phyloP scores from a whole-genome alignment of 352 stramenopile species.

The Ochromonadaceae sp. region DNA sequence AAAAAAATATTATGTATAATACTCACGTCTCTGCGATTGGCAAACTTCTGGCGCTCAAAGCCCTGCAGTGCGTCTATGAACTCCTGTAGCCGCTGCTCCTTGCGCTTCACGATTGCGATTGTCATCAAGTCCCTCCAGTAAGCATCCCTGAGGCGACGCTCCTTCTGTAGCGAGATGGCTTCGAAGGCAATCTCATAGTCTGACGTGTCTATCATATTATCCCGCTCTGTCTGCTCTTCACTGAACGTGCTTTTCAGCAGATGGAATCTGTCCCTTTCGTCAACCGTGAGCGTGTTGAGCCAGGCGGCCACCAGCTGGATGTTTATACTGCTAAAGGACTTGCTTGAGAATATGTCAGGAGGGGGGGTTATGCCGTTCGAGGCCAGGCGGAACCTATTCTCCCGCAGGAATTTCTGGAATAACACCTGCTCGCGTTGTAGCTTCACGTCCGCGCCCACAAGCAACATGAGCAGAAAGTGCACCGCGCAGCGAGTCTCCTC shows the following conservation, averaged over 20 bases:
- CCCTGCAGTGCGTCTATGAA: neutral
- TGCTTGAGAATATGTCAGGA: conserved; percentile 32
- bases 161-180: neutral
- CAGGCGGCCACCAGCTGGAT: conserved; percentile 68
- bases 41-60: neutral
- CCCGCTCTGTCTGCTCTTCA: conserved; percentile 19
- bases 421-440: conserved; percentile 55
- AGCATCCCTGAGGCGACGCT: neutral
- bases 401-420: conserved; percentile 76
- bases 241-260: conserved; percentile 61
- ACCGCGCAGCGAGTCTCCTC: conserved; percentile 74
- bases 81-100: neutral
- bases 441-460: conserved; percentile 62
- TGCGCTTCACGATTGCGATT: neutral
- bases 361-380: conserved; percentile 44
- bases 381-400: conserved; percentile 81
- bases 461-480: conserved; percentile 67
- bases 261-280: conserved; percentile 66
- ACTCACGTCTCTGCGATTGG: neutral
- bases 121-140: neutral
- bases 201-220: neutral
- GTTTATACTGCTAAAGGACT: conserved; percentile 65
- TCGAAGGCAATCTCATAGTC: neutral
- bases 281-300: conserved; percentile 56
- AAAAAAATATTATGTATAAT: too few species aligned